Evolutionary conservation across 768 basidiomycete species (phyloP).

Genomic region (Tylopilus vinaceipallidus): DNA sequence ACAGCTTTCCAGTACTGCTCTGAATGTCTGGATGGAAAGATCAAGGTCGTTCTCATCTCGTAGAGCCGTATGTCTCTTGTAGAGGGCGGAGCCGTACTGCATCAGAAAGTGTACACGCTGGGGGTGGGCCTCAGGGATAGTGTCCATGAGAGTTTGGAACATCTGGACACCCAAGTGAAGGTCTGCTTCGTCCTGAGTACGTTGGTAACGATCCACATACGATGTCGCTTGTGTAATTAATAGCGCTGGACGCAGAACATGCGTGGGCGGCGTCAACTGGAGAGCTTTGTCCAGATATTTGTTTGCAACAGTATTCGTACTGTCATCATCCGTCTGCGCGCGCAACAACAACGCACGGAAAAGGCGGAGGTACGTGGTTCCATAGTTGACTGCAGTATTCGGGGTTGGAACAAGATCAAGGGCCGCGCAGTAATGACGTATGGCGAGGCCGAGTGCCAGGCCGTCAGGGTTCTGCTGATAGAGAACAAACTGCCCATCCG

Average conservation of each 20-base stretch:
- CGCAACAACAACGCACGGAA: background rate
- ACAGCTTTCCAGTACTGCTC: constrained; percentile 1
- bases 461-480: constrained; percentile 7
- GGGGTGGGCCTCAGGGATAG: constrained; percentile 9
- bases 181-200: constrained; percentile 10
- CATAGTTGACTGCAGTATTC: background rate
- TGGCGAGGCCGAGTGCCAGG: constrained; percentile 7
- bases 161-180: constrained; percentile 14
- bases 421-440: constrained; percentile 15
- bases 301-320: background rate
- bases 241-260: constrained; percentile 9
- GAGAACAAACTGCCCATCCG: constrained; percentile 3
- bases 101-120: constrained; percentile 10
- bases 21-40: constrained; percentile 15
- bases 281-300: constrained; percentile 12
- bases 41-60: constrained; percentile 19
- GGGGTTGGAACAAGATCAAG: constrained; percentile 16
- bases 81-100: constrained; percentile 21
- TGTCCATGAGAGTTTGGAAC: constrained; percentile 1
- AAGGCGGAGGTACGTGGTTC: constrained; percentile 14
- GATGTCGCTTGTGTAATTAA: constrained; percentile 12
- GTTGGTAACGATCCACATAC: constrained; percentile 8
- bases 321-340: background rate
- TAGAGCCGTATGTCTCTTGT: constrained; percentile 9
- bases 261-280: constrained; percentile 1